Conservation (phyloP, 495 filamentous ascomycete species). For the Neurospora sublineolata region DNA sequence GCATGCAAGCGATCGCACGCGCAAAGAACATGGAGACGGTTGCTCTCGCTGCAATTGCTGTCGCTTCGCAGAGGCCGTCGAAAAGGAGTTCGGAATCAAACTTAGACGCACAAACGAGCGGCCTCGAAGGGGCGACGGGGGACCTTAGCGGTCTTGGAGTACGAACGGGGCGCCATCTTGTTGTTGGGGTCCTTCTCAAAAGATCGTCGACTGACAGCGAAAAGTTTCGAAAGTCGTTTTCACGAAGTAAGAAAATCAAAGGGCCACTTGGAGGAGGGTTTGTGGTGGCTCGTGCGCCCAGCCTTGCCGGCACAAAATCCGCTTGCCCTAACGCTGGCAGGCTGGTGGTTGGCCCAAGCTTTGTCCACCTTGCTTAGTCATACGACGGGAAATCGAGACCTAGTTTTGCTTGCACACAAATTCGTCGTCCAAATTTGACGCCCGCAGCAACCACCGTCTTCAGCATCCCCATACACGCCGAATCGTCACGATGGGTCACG, state of each 20-base stretch:
- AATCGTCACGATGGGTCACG: slow-evolving; percentile 75
- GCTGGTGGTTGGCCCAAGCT: slow-evolving; percentile 1
- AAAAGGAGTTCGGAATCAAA: slow-evolving; percentile 16
- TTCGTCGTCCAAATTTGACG: slow-evolving; percentile 20
- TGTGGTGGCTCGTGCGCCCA: slow-evolving; percentile 28
- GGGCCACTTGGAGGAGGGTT: slow-evolving; percentile 14
- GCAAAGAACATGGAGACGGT: neutral
- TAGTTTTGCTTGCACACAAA: slow-evolving; percentile 25
- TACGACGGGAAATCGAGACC: slow-evolving; percentile 13
- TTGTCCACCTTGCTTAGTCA: slow-evolving; percentile 22
- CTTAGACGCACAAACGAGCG: slow-evolving; percentile 72
- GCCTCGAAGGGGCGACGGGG: slow-evolving; percentile 84
- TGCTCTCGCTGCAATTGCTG: slow-evolving; percentile 21
- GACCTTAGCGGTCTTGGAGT: slow-evolving; percentile 99
- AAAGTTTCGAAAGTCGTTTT: slow-evolving; percentile 21
- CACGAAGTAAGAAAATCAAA: slow-evolving; percentile 10
- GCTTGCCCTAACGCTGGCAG: slow-evolving; percentile 20
- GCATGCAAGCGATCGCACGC: slow-evolving; percentile 11
- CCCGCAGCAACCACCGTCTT: slow-evolving; percentile 22
- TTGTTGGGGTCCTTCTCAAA: slow-evolving; percentile 28
- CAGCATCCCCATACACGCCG: slow-evolving; percentile 28
- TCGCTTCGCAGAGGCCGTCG: slow-evolving; percentile 38
- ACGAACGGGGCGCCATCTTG: slow-evolving; percentile 47
- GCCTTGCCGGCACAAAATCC: neutral
- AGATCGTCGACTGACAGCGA: slow-evolving; percentile 18